Percentiles rank a stretch among this genome's conserved stretches.
phyloP scores from a whole-genome alignment of 257 asterid species.

The Salvia miltiorrhiza region DNA sequence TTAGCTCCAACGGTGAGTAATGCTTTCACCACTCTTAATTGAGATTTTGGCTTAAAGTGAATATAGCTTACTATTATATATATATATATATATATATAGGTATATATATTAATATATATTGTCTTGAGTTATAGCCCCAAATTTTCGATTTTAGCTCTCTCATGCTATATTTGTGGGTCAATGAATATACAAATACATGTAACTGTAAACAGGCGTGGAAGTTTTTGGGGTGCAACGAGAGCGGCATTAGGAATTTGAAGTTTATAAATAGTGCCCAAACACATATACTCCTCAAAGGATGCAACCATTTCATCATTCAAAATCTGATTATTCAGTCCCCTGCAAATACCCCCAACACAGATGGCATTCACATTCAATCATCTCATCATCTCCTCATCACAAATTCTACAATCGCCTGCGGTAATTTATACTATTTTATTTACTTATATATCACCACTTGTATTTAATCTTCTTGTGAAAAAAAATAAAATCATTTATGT shows the following conservation, averaged over 20 bases:
- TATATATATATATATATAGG: too few relatives aligned
- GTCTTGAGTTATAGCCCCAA: too few relatives aligned
- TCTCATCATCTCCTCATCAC: conserved; percentile 38
- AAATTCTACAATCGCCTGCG: conserved; percentile 43
- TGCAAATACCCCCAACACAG: conserved; percentile 64
- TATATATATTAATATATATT: too few relatives aligned
- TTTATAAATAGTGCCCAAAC: conserved; percentile 60
- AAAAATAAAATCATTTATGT: too few relatives aligned
- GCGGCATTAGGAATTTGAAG: conserved; percentile 41
- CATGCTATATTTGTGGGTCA: too few relatives aligned
- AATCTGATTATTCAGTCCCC: conserved; percentile 55
- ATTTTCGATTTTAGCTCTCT: too few relatives aligned
- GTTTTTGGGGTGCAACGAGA: conserved; percentile 47
- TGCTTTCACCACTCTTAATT: not conserved
- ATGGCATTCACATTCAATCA: conserved; percentile 75
- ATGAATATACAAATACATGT: not conserved
- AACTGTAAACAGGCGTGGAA: conserved; percentile 41
- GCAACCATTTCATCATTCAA: conserved; percentile 38
- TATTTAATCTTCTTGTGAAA: not conserved
- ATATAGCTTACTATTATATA: too few relatives aligned
- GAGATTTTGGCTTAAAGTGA: not conserved
- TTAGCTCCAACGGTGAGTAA: conserved; percentile 80
- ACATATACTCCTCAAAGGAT: conserved; percentile 40
- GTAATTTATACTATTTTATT: conserved; percentile 32
- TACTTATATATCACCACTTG: not conserved